Conservation (phyloP, 2,329 filamentous ascomycete genomes). For the Scolecobasidium constrictum region DNA sequence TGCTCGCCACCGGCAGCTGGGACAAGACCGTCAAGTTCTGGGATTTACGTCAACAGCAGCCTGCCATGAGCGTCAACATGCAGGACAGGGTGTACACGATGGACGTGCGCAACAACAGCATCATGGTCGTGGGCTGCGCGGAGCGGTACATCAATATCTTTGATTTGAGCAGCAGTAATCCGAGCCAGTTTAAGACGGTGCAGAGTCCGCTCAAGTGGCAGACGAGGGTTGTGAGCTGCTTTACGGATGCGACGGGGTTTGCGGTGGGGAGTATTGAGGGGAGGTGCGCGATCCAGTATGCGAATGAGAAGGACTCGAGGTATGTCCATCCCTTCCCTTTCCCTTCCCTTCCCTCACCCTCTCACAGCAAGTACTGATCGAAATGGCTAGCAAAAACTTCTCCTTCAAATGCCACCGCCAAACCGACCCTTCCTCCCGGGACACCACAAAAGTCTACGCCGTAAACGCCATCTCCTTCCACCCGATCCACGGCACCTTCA, state of each 20-base stretch:
- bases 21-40: conserved; percentile 87
- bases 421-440: conserved; percentile 47
- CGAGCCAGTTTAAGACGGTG: conserved; percentile 82
- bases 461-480: conserved; percentile 99
- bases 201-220: conserved; percentile 98
- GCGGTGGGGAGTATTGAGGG: conserved; percentile 95
- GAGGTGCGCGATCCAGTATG: conserved; percentile 94
- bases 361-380: background rate
- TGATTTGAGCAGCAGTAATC: conserved; percentile 58
- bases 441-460: conserved; percentile 79
- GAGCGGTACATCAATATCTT: conserved; percentile 95
- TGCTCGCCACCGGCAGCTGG: conserved; percentile 88
- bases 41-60: conserved; percentile 60
- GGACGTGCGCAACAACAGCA: conserved; percentile 71
- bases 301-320: conserved; percentile 86
- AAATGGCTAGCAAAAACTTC: conserved; percentile 59
- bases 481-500: conserved; percentile 94
- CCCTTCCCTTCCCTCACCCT: background rate
- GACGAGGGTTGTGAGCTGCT: conserved; percentile 89
- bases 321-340: too few species aligned
- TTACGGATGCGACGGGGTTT: conserved; percentile 82
- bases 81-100: conserved; percentile 82
- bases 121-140: conserved; percentile 85
- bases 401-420: conserved; percentile 99
- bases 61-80: conserved; percentile 54